Conservation (phyloP, 306 rosid genomes). For the Rubus parviflorus region DNA sequence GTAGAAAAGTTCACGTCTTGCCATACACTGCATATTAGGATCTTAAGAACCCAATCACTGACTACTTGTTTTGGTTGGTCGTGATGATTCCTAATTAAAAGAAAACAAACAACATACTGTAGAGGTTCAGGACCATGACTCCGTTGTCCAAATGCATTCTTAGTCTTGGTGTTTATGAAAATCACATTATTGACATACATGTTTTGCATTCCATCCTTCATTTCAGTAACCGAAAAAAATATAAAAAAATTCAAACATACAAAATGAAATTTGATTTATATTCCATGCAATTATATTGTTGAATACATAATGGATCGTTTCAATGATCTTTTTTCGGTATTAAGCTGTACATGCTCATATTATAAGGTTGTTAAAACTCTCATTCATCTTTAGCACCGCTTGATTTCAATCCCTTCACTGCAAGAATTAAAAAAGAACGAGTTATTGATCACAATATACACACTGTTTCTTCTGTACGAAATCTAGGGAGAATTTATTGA, state of each 20-base stretch:
- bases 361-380: not conserved
- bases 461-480: not conserved
- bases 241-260: not conserved
- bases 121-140: too few relatives aligned
- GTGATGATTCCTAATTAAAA: too few relatives aligned
- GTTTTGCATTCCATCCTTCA: not conserved
- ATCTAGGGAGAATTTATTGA: not conserved
- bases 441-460: not conserved
- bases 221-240: not conserved
- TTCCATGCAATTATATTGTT: not conserved
- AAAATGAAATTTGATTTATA: not conserved
- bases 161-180: too few relatives aligned
- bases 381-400: not conserved
- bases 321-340: not conserved
- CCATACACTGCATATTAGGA: too few relatives aligned
- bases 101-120: too few relatives aligned
- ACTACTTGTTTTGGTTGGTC: too few relatives aligned
- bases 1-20: too few relatives aligned
- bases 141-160: too few relatives aligned
- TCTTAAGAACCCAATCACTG: too few relatives aligned
- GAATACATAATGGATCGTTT: not conserved
- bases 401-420: slow-evolving; percentile 12
- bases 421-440: not conserved
- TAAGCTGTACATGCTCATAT: not conserved
- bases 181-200: not conserved